Percentiles rank a stretch among this genome's conserved stretches.
phyloP scores from a whole-genome alignment of 805 yeast genomes.

The Yamadazyma phyllophila region DNA sequence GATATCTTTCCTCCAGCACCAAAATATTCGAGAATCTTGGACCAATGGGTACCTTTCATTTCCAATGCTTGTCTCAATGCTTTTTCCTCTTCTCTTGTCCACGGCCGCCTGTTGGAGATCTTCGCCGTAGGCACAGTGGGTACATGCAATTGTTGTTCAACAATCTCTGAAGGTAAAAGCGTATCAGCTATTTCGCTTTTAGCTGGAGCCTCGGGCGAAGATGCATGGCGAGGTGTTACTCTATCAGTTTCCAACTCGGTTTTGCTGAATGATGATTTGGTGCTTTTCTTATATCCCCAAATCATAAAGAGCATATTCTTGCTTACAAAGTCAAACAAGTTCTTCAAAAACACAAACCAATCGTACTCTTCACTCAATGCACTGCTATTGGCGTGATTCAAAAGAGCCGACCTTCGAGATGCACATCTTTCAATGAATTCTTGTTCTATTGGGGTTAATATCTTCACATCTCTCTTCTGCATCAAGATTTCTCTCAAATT shows the following conservation, averaged over 20 bases:
- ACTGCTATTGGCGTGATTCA: slow-evolving; percentile 45
- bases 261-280: slow-evolving; percentile 1
- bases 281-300: slow-evolving; percentile 58
- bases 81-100: slow-evolving; percentile 88
- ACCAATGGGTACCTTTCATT: slow-evolving; percentile 89
- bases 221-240: slow-evolving; percentile 5
- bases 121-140: slow-evolving; percentile 28
- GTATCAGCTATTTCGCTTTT: slow-evolving; percentile 25
- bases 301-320: slow-evolving; percentile 70
- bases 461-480: slow-evolving; percentile 30
- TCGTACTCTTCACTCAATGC: slow-evolving; percentile 70
- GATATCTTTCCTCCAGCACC: slow-evolving; percentile 91
- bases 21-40: slow-evolving; percentile 81
- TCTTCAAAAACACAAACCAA: slow-evolving; percentile 82
- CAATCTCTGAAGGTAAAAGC: slow-evolving; percentile 43
- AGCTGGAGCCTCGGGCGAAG: slow-evolving; percentile 3
- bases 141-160: slow-evolving; percentile 42
- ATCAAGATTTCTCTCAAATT: slow-evolving; percentile 50
- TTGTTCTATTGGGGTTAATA: slow-evolving; percentile 69
- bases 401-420: slow-evolving; percentile 62
- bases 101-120: slow-evolving; percentile 53
- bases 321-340: slow-evolving; percentile 71
- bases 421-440: slow-evolving; percentile 78
- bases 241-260: slow-evolving; percentile 6
- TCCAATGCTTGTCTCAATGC: slow-evolving; percentile 80